Evolutionary conservation across 805 yeast species (phyloP).

Genomic region (Cyberlindnera suaveolens): DNA sequence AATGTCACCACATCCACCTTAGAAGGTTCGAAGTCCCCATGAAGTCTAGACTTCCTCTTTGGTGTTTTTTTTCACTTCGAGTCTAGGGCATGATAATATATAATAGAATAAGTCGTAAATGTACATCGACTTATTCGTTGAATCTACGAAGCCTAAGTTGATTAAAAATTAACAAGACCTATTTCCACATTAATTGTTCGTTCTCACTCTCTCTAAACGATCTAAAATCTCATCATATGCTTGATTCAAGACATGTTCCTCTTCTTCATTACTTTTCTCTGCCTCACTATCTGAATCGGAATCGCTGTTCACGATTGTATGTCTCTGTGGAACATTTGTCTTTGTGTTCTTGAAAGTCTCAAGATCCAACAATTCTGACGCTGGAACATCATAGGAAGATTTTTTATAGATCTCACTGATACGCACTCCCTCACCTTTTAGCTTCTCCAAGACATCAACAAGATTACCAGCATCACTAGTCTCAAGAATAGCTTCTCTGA

Average conservation of each 20-base stretch:
- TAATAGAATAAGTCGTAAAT: too few species aligned
- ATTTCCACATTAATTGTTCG: slow-evolving; percentile 8
- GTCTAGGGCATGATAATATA: too few species aligned
- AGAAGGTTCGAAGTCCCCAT: neutral
- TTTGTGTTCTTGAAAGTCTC: slow-evolving; percentile 18
- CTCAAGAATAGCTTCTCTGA: slow-evolving; percentile 30
- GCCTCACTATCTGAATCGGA: slow-evolving; percentile 8
- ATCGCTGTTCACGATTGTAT: slow-evolving; percentile 3
- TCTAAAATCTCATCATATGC: slow-evolving; percentile 38
- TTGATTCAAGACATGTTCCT: slow-evolving; percentile 17
- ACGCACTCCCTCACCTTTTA: slow-evolving; percentile 35
- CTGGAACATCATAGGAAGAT: neutral
- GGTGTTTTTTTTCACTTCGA: too few species aligned
- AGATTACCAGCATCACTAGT: slow-evolving; percentile 33
- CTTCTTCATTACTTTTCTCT: slow-evolving; percentile 4
- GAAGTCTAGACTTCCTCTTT: neutral
- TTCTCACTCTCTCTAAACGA: slow-evolving; percentile 29
- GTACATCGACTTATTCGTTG: too few species aligned
- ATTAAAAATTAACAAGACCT: too few species aligned
- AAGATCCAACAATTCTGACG: slow-evolving; percentile 6
- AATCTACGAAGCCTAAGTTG: too few species aligned
- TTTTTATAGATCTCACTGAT: slow-evolving; percentile 29
- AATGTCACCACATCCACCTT: neutral
- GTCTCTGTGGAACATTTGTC: slow-evolving; percentile 6
- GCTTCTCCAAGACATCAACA: slow-evolving; percentile 30